Conservation (phyloP, 768 basidiomycete genomes). For the Hericium alpestre region DNA sequence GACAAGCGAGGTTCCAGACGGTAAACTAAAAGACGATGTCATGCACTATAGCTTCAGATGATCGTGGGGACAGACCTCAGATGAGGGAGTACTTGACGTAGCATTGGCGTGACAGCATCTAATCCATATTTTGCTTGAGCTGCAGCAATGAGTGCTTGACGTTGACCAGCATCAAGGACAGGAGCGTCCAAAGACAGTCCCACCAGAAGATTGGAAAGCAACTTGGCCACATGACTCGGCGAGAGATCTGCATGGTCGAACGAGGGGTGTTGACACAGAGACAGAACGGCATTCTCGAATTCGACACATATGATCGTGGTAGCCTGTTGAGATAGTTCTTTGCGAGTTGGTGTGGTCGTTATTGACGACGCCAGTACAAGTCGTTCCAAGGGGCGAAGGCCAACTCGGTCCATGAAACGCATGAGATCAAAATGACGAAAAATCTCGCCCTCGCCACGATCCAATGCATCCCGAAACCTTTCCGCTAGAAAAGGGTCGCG, state of each 20-base stretch:
- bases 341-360: conserved; percentile 49
- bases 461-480: conserved; percentile 82
- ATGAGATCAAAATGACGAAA: conserved; percentile 78
- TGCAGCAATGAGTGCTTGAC: conserved; percentile 64
- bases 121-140: conserved; percentile 73
- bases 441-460: conserved; percentile 77
- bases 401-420: conserved; percentile 74
- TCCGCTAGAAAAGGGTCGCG: conserved; percentile 86
- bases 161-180: conserved; percentile 59
- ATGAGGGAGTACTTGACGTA: conserved; percentile 64
- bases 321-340: conserved; percentile 52
- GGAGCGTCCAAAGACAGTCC: conserved; percentile 61
- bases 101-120: conserved; percentile 62
- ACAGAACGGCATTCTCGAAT: conserved; percentile 68
- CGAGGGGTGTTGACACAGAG: conserved; percentile 68
- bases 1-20: conserved; percentile 57
- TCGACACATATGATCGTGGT: conserved; percentile 59
- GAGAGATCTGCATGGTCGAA: conserved; percentile 76
- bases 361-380: conserved; percentile 70
- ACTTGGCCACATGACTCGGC: conserved; percentile 63
- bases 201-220: conserved; percentile 72
- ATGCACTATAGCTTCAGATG: conserved; percentile 9
- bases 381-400: conserved; percentile 69
- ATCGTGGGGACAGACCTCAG: conserved; percentile 42
- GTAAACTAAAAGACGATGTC: conserved; percentile 35